These are phyloP conservation scores for Zangia roseola DNA, from an alignment of 768 basidiomycete species.

Conservation along the genomic window DNA sequence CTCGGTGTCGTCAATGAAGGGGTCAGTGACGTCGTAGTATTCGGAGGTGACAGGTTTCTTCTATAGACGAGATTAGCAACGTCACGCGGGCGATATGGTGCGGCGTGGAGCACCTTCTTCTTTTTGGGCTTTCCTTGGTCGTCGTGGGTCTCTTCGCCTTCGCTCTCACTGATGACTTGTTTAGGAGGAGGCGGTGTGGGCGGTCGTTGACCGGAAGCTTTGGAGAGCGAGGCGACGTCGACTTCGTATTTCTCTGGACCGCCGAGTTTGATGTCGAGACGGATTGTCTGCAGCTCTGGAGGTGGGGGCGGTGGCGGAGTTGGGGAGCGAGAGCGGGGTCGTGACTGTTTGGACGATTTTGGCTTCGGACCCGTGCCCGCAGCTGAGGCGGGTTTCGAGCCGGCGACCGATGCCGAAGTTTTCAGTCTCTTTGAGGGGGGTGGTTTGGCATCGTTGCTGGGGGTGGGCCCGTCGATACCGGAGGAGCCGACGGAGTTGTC, in stretches of 20 bases:
- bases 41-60: conserved; percentile 58
- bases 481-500: conserved; percentile 28
- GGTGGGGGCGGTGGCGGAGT: conserved; percentile 53
- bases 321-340: conserved; percentile 53
- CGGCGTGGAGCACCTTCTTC: conserved; percentile 36
- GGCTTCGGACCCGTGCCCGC: conserved; percentile 45
- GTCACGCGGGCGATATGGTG: background rate
- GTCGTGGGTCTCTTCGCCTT: conserved; percentile 44
- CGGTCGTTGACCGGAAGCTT: conserved; percentile 63
- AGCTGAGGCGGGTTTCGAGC: conserved; percentile 29
- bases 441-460: conserved; percentile 22
- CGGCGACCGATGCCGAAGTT: conserved; percentile 23
- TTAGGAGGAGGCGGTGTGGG: conserved; percentile 52
- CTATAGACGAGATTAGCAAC: conserved; percentile 23
- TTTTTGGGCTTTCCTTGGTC: conserved; percentile 34
- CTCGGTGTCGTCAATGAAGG: conserved; percentile 98
- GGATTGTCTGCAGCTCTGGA: conserved; percentile 57
- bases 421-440: conserved; percentile 31
- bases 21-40: conserved; percentile 90
- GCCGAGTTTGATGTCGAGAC: conserved; percentile 67
- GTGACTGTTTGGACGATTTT: conserved; percentile 46
- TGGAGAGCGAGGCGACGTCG: conserved; percentile 56
- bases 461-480: conserved; percentile 11
- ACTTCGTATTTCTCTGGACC: conserved; percentile 77
- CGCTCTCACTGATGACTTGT: conserved; percentile 56